Conservation (phyloP, 2,329 filamentous ascomycete genomes). For the Cercospora citrullina region DNA sequence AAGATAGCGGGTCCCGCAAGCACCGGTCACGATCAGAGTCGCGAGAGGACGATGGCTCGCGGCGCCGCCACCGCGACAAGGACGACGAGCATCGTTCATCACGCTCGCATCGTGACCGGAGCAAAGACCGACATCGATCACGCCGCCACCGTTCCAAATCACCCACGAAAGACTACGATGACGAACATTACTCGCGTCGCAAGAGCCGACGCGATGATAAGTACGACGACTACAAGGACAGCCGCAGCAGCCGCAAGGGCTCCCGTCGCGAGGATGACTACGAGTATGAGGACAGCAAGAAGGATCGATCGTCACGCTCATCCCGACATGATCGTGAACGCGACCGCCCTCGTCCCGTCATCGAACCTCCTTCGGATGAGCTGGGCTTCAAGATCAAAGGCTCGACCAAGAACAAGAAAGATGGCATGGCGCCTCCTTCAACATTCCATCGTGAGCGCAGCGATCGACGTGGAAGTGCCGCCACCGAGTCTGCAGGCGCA, state of each 20-base stretch:
- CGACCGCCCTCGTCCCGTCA: slow-evolving; percentile 25
- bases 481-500: slow-evolving; percentile 19
- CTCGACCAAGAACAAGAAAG: slow-evolving; percentile 31
- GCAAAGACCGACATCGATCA: slow-evolving; percentile 44
- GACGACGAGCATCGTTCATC: slow-evolving; percentile 47
- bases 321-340: slow-evolving; percentile 42
- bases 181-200: slow-evolving; percentile 33
- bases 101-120: slow-evolving; percentile 49
- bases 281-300: slow-evolving; percentile 48
- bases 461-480: slow-evolving; percentile 7
- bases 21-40: slow-evolving; percentile 67
- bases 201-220: slow-evolving; percentile 43
- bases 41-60: slow-evolving; percentile 57
- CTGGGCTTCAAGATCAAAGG: slow-evolving; percentile 53
- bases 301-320: slow-evolving; percentile 43
- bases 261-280: slow-evolving; percentile 53
- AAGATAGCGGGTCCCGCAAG: slow-evolving; percentile 46
- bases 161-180: slow-evolving; percentile 33
- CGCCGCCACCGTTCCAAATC: slow-evolving; percentile 48
- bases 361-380: slow-evolving; percentile 38
- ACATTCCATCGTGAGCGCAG: slow-evolving; percentile 24
- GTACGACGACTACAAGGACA: slow-evolving; percentile 31
- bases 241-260: slow-evolving; percentile 39
- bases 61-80: slow-evolving; percentile 58
- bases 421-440: slow-evolving; percentile 33